Base-by-base conservation (phyloP, 768 basidiomycete species). In the Leucocoprinus birnbaumii region DNA sequence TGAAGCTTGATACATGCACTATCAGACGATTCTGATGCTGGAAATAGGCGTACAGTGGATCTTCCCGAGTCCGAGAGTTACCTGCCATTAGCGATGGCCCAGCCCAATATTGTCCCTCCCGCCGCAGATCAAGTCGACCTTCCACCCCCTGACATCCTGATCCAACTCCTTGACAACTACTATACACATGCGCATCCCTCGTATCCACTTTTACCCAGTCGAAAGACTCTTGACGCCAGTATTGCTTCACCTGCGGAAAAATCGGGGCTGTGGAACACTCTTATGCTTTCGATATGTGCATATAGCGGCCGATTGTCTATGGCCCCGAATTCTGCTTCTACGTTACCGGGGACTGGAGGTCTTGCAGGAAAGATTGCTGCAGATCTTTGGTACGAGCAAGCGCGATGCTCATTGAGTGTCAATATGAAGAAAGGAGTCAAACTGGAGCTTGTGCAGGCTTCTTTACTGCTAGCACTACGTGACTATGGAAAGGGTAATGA, bases 401-500 rank as follows among this genome's bases (percentile, higher is more conserved):
- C 62, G 8, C 61, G 62, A 37, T 46, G 58, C 18, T 57, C 49
- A 3, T 51, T 61, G 16, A 51, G 43, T 5, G 11, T 44, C 21
- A 38, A 53, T 6, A 21, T 58, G 27, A 57, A 50, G 47, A 59
- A 56, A 41, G 60, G 56, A 3, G 58, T 60, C 35, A 53, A 60
- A 13, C 53, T 65, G 11, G 66, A 66, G 35, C 46, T 56, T 21
- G 60, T 65, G 37, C 67, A 68, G 51, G 61, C 66, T n/a, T 53
- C 66, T 8, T 48, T 68, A 4, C 55, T 68, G 50, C 49, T 67
- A 3, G 65, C 59, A 10, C 48, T 68, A 41, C 61, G 63, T 3
- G 67, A 68, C 35, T 62, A 65, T 49, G 67, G 67, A 7, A 60
- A 62, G 41, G 67, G 66, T 19, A 61, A 61, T n/a, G 66, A 67